Base-by-base conservation (phyloP, 257 asterid genomes). In the Penstemon barbatus region DNA sequence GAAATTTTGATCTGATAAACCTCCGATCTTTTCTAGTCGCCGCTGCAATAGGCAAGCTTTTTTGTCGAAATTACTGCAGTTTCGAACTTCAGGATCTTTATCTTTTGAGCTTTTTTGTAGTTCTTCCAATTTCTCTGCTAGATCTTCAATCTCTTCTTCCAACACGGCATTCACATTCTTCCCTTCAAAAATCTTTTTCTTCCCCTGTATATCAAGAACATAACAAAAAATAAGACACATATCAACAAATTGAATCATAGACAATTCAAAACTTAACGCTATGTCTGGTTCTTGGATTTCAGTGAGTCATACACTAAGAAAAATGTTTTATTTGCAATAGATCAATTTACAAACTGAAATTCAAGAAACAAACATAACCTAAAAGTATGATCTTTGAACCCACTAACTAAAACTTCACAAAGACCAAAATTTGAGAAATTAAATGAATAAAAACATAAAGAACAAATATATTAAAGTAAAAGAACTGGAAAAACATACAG, bases 91-190 rank as follows among this genome's bases (percentile, higher is more conserved):
- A 0, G 3, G 39, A 13, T 77, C 83, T 60, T 82, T 80, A 12
- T 7, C 40, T 51, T 76, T 81, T n/a, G 83, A 78, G 41, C 59
- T 81, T 53, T 51, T 83, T 49, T 76, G 83, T 63, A 92, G 41
- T 38, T 83, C 87, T 38, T 70, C 81, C 41, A 92, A 66, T 74
- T 86, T 89, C 3, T 77, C 84, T 6, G 80, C 80, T 48, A 92
- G 77, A 66, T 79, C 91, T 52, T 89, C 80, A 37, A 89, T 87
- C 79, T 85, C 98, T 78, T 87, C 90, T 60, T 83, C 91, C 65
- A 83, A 49, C 40, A 77, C 89, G 33, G 72, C 75, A 71, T 60
- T 76, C 45, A 36, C 92, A 57, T 74, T 80, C 82, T 81, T 78
- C 61, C 94, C 94, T 68, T 85, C 88, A 70, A 46, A 75, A 9